These are phyloP conservation scores for Boletus edulis DNA, from an alignment of 768 basidiomycete species.

Conservation along the genomic window DNA sequence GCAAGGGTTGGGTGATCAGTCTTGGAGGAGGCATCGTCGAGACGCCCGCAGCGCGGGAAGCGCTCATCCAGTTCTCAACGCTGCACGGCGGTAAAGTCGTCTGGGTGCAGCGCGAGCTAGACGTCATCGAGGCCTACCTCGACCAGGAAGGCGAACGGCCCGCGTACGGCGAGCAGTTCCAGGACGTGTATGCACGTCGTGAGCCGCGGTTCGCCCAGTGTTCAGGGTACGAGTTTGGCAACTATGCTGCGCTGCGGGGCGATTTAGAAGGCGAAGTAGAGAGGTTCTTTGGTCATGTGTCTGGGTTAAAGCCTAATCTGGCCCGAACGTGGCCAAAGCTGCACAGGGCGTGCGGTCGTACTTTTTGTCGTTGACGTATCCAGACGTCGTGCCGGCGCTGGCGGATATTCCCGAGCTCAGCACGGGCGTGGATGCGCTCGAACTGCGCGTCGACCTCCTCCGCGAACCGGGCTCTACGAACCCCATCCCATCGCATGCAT, in stretches of 20 bases:
- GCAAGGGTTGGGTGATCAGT: slow-evolving; percentile 71
- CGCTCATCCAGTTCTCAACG: slow-evolving; percentile 64
- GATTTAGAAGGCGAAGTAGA: slow-evolving; percentile 55
- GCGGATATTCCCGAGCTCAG: slow-evolving; percentile 68
- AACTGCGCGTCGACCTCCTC: slow-evolving; percentile 91
- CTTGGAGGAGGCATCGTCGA: slow-evolving; percentile 96
- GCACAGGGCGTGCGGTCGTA: slow-evolving; percentile 64
- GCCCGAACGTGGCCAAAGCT: slow-evolving; percentile 44
- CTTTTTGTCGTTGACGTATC: slow-evolving; percentile 92
- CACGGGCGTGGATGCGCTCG: slow-evolving; percentile 86
- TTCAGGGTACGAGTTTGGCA: slow-evolving; percentile 80
- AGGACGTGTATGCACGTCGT: slow-evolving; percentile 81
- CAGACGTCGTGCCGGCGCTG: slow-evolving; percentile 74
- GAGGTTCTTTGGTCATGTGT: slow-evolving; percentile 89
- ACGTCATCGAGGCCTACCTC: slow-evolving; percentile 81
- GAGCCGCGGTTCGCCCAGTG: slow-evolving; percentile 86
- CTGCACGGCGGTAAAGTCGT: slow-evolving; percentile 68
- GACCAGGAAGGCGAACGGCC: slow-evolving; percentile 75
- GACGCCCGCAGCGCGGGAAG: slow-evolving; percentile 66
- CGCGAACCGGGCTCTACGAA: slow-evolving; percentile 47
- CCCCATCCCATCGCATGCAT: slow-evolving; percentile 62
- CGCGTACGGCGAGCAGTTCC: slow-evolving; percentile 82
- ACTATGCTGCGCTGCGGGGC: slow-evolving; percentile 48
- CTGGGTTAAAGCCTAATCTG: slow-evolving; percentile 66
- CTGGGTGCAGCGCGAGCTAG: slow-evolving; percentile 75